Base-by-base conservation (phyloP, 805 yeast genomes). In the Metschnikowia kofuensis region DNA sequence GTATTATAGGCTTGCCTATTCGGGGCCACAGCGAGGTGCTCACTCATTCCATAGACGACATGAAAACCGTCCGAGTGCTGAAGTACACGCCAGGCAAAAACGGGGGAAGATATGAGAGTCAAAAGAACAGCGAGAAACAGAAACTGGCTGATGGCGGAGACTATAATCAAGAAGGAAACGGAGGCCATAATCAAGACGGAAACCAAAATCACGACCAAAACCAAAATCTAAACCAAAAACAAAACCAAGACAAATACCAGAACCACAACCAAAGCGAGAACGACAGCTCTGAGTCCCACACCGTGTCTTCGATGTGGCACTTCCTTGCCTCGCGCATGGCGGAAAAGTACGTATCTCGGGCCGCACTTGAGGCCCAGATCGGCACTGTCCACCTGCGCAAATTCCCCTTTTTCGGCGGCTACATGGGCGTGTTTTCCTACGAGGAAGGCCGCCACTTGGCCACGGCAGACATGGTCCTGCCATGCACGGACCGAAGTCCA, bases 341-440 rank as follows among this genome's bases (percentile, higher is more conserved):
- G 8, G 48, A 59, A 7, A 57, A 59, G 47, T 64, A 67, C 36
- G 66, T 68, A 40, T 59, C 71, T 2, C 63, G 75, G 46, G 56
- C 52, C 0, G 41, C 56, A 0, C 58, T 77, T n/a, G 51, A 59
- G 14, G 42, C 49, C 6, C 47, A 53, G 15, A 44, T 62, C 4
- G 55, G 32, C 12, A 9, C 32, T 58, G 2, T 40, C 49, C 8
- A 59, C 35, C 28, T 51, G 2, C 56, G 70, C 7, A 67, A 69
- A 0, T 68, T 89, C 15, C 96, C 96, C 1, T 94, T 94, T 59
- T 70, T 82, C 48, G 98, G 99, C n/a, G 99, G 99, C 0, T 74
- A 88, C 31, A 72, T 91, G 47, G 99, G 99, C 5, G 73, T 85
- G 38, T 65, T 94, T 10, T 85, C 96, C 0, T 94, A 94, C 62